Percentiles rank a stretch among this genome's conserved stretches.
phyloP scores from a whole-genome alignment of 345 rosid species.

The Lepidium sativum region DNA sequence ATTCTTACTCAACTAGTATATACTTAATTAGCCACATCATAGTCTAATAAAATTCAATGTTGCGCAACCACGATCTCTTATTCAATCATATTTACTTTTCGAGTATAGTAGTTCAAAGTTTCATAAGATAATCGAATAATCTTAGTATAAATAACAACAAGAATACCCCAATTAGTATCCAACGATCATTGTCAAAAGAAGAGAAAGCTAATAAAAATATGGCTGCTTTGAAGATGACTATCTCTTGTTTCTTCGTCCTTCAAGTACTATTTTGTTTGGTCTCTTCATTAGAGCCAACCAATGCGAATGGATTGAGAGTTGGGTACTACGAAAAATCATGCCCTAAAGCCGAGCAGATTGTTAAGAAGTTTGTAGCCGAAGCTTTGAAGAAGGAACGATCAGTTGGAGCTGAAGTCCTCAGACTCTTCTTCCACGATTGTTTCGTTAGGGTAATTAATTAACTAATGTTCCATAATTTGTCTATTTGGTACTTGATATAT shows the following conservation, averaged over 20 bases:
- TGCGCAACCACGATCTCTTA: not conserved
- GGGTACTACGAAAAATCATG: slow-evolving; percentile 50
- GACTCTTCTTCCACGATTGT: slow-evolving; percentile 84
- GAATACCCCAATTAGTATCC: not conserved
- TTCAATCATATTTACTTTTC: not conserved
- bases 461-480: not conserved
- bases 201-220: slow-evolving; percentile 4
- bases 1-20: not conserved
- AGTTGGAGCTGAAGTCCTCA: slow-evolving; percentile 48
- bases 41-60: not conserved
- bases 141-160: slow-evolving; percentile 9
- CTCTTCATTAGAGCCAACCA: slow-evolving; percentile 7
- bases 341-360: slow-evolving; percentile 43
- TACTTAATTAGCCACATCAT: not conserved
- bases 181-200: not conserved
- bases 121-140: not conserved
- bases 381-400: slow-evolving; percentile 36
- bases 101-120: not conserved
- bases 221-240: slow-evolving; percentile 25
- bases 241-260: slow-evolving; percentile 20
- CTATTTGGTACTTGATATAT: not conserved
- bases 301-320: slow-evolving; percentile 32
- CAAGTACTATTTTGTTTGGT: slow-evolving; percentile 16
- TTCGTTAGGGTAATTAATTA: slow-evolving; percentile 46
- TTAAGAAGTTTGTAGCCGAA: slow-evolving; percentile 16